Evolutionary conservation across 2,329 filamentous ascomycete species (phyloP).

Genomic region (Xylaria sp.): DNA sequence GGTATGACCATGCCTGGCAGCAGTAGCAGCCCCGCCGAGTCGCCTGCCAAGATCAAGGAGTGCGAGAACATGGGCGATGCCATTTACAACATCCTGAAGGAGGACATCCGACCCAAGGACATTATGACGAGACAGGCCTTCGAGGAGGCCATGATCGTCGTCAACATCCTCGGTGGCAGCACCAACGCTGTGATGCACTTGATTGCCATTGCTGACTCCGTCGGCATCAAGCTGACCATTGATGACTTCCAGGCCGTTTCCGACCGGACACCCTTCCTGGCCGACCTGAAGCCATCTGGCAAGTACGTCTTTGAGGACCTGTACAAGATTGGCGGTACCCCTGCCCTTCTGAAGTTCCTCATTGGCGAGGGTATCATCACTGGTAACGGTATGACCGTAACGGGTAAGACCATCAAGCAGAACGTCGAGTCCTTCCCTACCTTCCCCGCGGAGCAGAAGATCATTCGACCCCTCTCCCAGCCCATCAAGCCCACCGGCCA

Average conservation of each 20-base stretch:
- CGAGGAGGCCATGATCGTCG: constrained; percentile 78
- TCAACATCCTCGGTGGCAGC: constrained; percentile 77
- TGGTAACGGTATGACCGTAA: constrained; percentile 75
- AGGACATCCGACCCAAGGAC: constrained; percentile 72
- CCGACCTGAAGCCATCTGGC: constrained; percentile 78
- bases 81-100: constrained; percentile 67
- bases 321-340: constrained; percentile 82
- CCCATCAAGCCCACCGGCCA: constrained; percentile 86
- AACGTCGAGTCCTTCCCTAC: constrained; percentile 73
- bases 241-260: constrained; percentile 83
- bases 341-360: constrained; percentile 80
- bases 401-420: constrained; percentile 81
- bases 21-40: constrained; percentile 73
- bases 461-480: constrained; percentile 74
- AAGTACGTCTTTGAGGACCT: constrained; percentile 82
- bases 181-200: constrained; percentile 83
- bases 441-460: constrained; percentile 69
- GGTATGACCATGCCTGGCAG: constrained; percentile 78
- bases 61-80: constrained; percentile 67
- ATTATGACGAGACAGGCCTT: constrained; percentile 77
- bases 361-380: constrained; percentile 77
- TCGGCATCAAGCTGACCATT: constrained; percentile 75
- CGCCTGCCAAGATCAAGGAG: constrained; percentile 64
- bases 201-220: constrained; percentile 76
- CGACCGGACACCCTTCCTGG: constrained; percentile 72